Evolutionary conservation across 2,329 filamentous ascomycete genomes (phyloP).

Genomic region (Paramyrothecium sp.): DNA sequence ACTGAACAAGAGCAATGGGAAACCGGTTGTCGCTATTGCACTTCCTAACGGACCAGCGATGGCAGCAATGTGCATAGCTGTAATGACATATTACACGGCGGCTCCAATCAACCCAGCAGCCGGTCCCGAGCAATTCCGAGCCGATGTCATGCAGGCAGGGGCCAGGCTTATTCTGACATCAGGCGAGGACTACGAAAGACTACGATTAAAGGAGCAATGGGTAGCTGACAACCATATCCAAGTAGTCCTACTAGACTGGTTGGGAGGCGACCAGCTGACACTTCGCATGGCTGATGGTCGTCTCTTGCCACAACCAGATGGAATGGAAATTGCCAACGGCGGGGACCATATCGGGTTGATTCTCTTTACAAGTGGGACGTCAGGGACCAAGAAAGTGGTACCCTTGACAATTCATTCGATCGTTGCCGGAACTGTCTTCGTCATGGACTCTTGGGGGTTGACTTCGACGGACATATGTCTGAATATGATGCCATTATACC

Average conservation of each 20-base stretch:
- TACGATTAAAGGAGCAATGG: conserved; percentile 32
- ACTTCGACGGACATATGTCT: conserved; percentile 46
- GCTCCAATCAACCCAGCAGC: conserved; percentile 50
- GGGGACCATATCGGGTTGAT: conserved; percentile 48
- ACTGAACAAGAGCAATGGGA: conserved; percentile 13
- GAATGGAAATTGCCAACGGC: conserved; percentile 31
- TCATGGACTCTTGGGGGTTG: conserved; percentile 53
- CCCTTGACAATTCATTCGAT: conserved; percentile 50
- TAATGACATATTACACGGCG: conserved; percentile 47
- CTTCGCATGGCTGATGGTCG: conserved; percentile 17
- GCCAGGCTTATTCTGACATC: conserved; percentile 46
- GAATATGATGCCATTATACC: conserved; percentile 61
- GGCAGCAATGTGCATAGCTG: conserved; percentile 47
- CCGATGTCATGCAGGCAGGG: conserved; percentile 46
- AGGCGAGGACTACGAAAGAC: conserved; percentile 33
- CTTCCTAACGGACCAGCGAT: conserved; percentile 53
- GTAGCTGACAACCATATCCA: conserved; percentile 29
- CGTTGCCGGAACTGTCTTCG: conserved; percentile 47
- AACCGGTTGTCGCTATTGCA: conserved; percentile 47
- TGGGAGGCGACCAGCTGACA: conserved; percentile 32
- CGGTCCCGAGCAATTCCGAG: conserved; percentile 47
- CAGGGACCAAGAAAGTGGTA: conserved; percentile 58
- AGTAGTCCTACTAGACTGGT: conserved; percentile 37
- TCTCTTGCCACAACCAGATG: conserved; percentile 2
- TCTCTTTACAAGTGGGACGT: conserved; percentile 57